Conservation (phyloP, 2,329 filamentous ascomycete species). For the Drechslerella coelobrocha region DNA sequence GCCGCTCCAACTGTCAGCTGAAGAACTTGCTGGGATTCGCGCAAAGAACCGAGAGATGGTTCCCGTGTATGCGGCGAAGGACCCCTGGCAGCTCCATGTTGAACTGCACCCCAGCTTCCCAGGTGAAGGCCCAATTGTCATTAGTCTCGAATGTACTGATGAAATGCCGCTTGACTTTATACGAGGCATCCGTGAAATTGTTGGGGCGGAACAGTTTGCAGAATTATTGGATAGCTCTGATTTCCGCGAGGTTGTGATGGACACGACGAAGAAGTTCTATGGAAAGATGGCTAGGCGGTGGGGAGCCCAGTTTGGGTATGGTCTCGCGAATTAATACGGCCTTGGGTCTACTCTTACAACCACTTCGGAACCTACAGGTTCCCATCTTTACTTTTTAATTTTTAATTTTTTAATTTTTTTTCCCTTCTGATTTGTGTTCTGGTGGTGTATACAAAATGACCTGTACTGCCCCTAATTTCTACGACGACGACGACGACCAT, state of each 20-base stretch:
- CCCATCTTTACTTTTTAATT: neutral
- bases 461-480: no score
- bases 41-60: slow-evolving; percentile 30
- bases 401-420: neutral
- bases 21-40: slow-evolving; percentile 12
- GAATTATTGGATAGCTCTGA: neutral
- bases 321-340: slow-evolving; percentile 9
- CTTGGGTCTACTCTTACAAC: neutral
- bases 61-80: neutral
- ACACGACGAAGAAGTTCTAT: slow-evolving; percentile 17
- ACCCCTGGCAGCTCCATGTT: slow-evolving; percentile 19
- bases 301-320: slow-evolving; percentile 37
- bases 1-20: neutral
- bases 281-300: slow-evolving; percentile 38
- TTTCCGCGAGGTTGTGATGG: slow-evolving; percentile 14
- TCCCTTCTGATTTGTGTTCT: no score
- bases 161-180: slow-evolving; percentile 30
- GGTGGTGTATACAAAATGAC: no score
- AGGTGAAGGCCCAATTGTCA: slow-evolving; percentile 2
- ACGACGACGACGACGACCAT: no score
- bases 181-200: slow-evolving; percentile 5
- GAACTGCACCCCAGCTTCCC: slow-evolving; percentile 4
- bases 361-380: no score
- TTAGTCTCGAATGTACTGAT: slow-evolving; percentile 24
- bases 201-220: slow-evolving; percentile 6